A percentile compares a stretch with the other conserved stretches of the same genome.
phyloP scores from a whole-genome alignment of 495 filamentous ascomycete species.

The Tuber borchii region DNA sequence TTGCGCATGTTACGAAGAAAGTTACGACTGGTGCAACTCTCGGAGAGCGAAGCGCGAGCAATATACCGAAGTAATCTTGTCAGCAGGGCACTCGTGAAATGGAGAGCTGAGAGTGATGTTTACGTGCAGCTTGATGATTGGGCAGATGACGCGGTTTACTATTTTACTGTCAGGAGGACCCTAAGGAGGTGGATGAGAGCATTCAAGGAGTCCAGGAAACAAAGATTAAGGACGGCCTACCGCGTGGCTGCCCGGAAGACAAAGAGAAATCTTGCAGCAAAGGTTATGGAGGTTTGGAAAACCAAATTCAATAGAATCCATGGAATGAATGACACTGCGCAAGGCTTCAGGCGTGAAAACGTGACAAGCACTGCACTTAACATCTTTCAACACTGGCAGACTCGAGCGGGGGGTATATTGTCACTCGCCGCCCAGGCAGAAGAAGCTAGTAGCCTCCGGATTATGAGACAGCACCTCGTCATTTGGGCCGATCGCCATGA shows the following conservation, averaged over 20 bases:
- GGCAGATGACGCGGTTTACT: slow-evolving; percentile 38
- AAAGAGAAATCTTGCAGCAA: slow-evolving; percentile 24
- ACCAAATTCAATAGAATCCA: slow-evolving; percentile 13
- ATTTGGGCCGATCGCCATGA: slow-evolving; percentile 19
- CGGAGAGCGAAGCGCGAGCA: background rate
- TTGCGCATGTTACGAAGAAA: slow-evolving; percentile 6
- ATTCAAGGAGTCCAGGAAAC: slow-evolving; percentile 17
- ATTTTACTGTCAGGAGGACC: slow-evolving; percentile 28
- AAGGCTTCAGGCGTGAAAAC: slow-evolving; percentile 4
- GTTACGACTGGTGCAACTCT: background rate
- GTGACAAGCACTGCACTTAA: background rate
- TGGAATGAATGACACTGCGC: slow-evolving; percentile 9
- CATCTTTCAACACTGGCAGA: slow-evolving; percentile 13
- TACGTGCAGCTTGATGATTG: slow-evolving; percentile 21
- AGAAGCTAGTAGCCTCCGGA: slow-evolving; percentile 9
- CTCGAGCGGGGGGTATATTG: slow-evolving; percentile 1
- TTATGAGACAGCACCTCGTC: slow-evolving; percentile 11
- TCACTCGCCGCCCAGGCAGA: slow-evolving; percentile 13
- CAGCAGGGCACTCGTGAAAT: slow-evolving; percentile 12
- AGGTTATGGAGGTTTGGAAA: slow-evolving; percentile 18
- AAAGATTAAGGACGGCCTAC: slow-evolving; percentile 28
- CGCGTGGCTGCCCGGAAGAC: slow-evolving; percentile 24
- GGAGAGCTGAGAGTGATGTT: slow-evolving; percentile 20
- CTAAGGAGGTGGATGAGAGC: slow-evolving; percentile 29
- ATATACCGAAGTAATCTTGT: slow-evolving; percentile 6